These are phyloP conservation scores for Balamuthia mandrillaris DNA, from an alignment of 208 protist species.

Conservation along the genomic window DNA sequence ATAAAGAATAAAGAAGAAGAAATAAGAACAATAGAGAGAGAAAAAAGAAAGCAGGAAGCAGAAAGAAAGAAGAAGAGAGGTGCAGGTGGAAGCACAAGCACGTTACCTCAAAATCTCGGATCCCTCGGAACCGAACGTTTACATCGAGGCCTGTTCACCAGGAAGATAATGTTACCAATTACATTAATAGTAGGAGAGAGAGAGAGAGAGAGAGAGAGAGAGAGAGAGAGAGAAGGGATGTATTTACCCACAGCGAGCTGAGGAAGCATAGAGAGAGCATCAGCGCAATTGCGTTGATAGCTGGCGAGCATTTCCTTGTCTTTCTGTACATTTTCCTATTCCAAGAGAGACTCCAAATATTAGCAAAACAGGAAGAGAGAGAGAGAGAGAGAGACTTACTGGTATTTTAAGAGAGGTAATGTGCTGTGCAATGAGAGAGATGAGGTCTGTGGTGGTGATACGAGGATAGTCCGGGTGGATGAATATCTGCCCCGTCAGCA, in stretches of 20 bases:
- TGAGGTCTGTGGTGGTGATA: constrained; percentile 23
- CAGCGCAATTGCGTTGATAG: not conserved
- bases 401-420: constrained; percentile 1
- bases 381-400: not conserved
- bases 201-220: not conserved
- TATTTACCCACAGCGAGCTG: constrained; percentile 1
- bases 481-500: constrained; percentile 12
- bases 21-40: not conserved
- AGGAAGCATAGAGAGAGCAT: not conserved
- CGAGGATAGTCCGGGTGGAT: not conserved
- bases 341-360: not conserved
- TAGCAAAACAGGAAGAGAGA: not conserved
- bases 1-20: not conserved
- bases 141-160: not conserved
- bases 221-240: not conserved
- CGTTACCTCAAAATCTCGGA: not conserved
- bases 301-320: constrained; percentile 2
- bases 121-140: not conserved
- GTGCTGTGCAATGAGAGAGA: not conserved
- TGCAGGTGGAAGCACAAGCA: not conserved
- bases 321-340: not conserved
- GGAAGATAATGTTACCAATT: not conserved
- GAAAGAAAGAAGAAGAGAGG: not conserved
- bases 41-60: not conserved
- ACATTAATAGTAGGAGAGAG: not conserved